Evolutionary conservation across 2,329 filamentous ascomycete genomes (phyloP).

Genomic region (Cordyceps javanica): DNA sequence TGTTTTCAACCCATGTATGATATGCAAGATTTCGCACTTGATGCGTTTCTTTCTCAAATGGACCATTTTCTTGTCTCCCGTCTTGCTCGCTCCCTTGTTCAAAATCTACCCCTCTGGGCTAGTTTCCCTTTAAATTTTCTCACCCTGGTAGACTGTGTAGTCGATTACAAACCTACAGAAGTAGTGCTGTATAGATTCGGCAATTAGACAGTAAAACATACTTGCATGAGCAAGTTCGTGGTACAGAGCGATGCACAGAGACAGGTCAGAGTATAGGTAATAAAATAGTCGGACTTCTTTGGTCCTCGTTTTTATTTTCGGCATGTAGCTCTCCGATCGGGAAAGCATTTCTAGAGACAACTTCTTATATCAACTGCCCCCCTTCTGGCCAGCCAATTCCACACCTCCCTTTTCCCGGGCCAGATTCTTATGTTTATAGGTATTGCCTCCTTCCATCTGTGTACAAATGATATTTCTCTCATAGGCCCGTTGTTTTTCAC

Average conservation of each 20-base stretch:
- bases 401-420: not conserved
- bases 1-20: not conserved
- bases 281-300: constrained; percentile 11
- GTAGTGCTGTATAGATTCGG: too few species aligned
- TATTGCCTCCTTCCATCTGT: constrained; percentile 7
- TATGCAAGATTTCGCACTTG: not conserved
- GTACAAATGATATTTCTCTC: not conserved
- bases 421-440: not conserved
- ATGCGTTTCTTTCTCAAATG: not conserved
- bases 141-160: too few species aligned
- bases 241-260: too few species aligned
- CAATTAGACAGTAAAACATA: too few species aligned
- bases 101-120: too few species aligned
- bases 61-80: too few species aligned
- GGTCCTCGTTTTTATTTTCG: constrained; percentile 1
- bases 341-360: not conserved
- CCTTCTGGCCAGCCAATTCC: not conserved
- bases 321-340: not conserved
- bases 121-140: too few species aligned
- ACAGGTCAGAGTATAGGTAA: not conserved
- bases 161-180: too few species aligned
- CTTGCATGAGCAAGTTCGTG: too few species aligned
- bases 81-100: too few species aligned
- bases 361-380: constrained; percentile 4
- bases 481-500: constrained; percentile 5